Base-by-base conservation (phyloP, 1,139 yeast species). In the Sugiyamaella xylanicola region DNA sequence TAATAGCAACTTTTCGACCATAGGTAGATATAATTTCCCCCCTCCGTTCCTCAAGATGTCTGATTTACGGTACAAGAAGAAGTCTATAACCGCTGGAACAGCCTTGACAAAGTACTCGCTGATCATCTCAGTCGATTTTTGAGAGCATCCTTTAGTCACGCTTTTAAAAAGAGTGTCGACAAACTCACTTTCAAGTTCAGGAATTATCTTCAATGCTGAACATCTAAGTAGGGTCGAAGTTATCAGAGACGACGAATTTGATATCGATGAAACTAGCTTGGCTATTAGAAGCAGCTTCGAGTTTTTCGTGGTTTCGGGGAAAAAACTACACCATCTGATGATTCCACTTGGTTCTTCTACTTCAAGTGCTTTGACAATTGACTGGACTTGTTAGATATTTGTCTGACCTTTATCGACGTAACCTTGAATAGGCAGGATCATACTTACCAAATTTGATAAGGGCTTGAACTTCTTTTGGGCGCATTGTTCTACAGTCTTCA, bases 161-260 rank as follows among this genome's bases (percentile, higher is more conserved):
- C 32, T 27, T 22, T 21, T 19, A 16, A 17, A 37, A 16, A 43
- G 39, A 20, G 17, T 19, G 7, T 27, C 45, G 19, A 44, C 40
- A 27, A 27, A 51, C 11, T 25, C 44, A n/a, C 20, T 32, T 8
- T 44, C 46, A 15, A 27, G 15, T 9, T 2, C 35, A 4, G 54
- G 46, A 11, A 51, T 13, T 8, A 36, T 17, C 35, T 51, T 45
- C 16, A 51, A 29, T 16, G 45, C 50, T 1, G 49, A 19, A 25
- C 48, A 44, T 19, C 54, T 22, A 29, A 51, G 27, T 8, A 27
- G 49, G 5, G 49, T 39, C 13, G 46, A 27, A n/a, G 54, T 44
- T 45, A 25, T 20, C 20, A 39, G 19, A 13, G 54, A 41, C 11
- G 54, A 17, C 19, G 49, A 39, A 27, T 51, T 51, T 11, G 54